A percentile compares a stretch with the other conserved stretches of the same genome.
Evolutionary conservation across 805 yeast genomes (phyloP).

Genomic region (Lipomyces starkeyi): DNA sequence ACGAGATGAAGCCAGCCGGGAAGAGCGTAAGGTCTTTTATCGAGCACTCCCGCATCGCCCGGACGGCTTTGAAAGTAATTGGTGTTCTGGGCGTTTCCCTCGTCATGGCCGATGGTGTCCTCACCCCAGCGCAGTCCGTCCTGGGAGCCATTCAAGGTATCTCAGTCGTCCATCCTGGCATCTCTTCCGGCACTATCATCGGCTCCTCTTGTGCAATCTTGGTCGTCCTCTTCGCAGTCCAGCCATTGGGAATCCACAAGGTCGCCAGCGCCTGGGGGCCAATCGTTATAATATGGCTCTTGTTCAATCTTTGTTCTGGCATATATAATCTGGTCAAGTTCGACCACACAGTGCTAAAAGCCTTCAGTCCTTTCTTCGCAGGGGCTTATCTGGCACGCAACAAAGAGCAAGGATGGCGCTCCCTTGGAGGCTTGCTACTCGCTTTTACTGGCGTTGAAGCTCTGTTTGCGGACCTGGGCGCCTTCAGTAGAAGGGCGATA

Average conservation of each 20-base stretch:
- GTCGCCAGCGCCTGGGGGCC: slow-evolving; percentile 59
- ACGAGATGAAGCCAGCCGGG: background rate
- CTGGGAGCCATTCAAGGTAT: slow-evolving; percentile 62
- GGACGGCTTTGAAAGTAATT: slow-evolving; percentile 35
- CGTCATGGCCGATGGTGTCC: slow-evolving; percentile 60
- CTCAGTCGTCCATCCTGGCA: slow-evolving; percentile 56
- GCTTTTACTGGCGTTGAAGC: slow-evolving; percentile 65
- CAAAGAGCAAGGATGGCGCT: slow-evolving; percentile 46
- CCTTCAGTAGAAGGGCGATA: slow-evolving; percentile 55
- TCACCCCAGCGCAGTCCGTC: slow-evolving; percentile 69
- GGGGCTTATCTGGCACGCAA: slow-evolving; percentile 49
- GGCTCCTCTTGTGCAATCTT: slow-evolving; percentile 57
- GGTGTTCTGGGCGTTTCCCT: slow-evolving; percentile 61
- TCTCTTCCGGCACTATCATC: slow-evolving; percentile 48
- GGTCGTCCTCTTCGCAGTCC: slow-evolving; percentile 53
- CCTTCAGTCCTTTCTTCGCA: slow-evolving; percentile 47
- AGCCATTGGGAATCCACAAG: slow-evolving; percentile 56
- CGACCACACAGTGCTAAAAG: background rate
- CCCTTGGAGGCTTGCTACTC: slow-evolving; percentile 57
- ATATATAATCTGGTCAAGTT: background rate
- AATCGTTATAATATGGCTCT: slow-evolving; percentile 48
- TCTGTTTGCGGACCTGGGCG: slow-evolving; percentile 66
- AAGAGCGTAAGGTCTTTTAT: slow-evolving; percentile 32
- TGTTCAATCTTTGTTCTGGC: background rate
- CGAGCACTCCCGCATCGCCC: slow-evolving; percentile 45